Conservation (phyloP, 495 filamentous ascomycete species). For the Tuber calosporum region DNA sequence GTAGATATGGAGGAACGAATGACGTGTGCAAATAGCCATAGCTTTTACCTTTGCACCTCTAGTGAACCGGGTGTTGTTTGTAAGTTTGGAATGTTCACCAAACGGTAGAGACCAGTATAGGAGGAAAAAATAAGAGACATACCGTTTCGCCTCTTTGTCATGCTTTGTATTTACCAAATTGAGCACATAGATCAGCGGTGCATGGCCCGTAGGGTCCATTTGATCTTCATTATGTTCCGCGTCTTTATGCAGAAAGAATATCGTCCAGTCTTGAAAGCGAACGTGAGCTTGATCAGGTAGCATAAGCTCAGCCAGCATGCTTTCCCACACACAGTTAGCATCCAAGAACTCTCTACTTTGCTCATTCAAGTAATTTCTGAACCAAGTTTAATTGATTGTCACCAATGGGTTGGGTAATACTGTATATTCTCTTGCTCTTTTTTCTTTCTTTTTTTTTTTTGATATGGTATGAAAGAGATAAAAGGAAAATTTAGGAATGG, state of each 20-base stretch:
- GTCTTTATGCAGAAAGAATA: slow-evolving; percentile 97
- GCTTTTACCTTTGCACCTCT: slow-evolving; percentile 94
- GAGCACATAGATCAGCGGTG: slow-evolving; percentile 93
- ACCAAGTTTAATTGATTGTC: slow-evolving; percentile 4
- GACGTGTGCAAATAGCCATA: slow-evolving; percentile 98
- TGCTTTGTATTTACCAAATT: slow-evolving; percentile 98
- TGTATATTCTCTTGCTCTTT: neutral
- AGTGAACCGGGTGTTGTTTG: slow-evolving; percentile 25
- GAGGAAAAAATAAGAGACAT: slow-evolving; percentile 28
- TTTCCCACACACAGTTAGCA: slow-evolving; percentile 37
- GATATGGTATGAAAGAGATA: slow-evolving; percentile 7
- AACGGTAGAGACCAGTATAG: neutral
- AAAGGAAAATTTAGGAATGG: neutral
- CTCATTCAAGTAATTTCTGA: neutral
- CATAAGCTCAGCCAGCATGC: slow-evolving; percentile 98
- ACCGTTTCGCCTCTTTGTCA: slow-evolving; percentile 80
- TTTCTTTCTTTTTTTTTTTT: neutral
- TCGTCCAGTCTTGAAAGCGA: slow-evolving; percentile 95
- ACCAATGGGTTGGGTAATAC: neutral
- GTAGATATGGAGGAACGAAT: slow-evolving; percentile 98
- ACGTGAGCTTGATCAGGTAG: slow-evolving; percentile 94
- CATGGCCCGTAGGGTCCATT: slow-evolving; percentile 59
- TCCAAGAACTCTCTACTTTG: slow-evolving; percentile 6
- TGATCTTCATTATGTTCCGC: slow-evolving; percentile 71
- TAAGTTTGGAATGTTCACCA: neutral